Evolutionary conservation across 768 basidiomycete species (phyloP).

Genomic region (Tephrocybe sp.): DNA sequence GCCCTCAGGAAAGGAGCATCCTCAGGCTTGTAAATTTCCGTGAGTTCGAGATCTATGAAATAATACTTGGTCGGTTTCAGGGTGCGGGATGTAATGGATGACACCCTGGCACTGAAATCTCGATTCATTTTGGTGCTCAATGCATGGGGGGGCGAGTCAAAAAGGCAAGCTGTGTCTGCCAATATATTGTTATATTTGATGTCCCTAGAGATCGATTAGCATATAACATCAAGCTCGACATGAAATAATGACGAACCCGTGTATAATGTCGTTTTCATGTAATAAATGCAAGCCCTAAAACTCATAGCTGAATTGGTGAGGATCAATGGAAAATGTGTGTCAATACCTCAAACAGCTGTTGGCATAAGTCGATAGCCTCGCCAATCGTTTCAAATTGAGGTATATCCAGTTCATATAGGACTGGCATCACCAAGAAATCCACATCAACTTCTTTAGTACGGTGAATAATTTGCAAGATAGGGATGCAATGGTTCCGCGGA

Average conservation of each 20-base stretch:
- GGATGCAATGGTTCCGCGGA: no score
- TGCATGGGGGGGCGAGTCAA: no score
- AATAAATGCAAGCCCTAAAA: constrained; percentile 30
- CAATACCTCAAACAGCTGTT: no score
- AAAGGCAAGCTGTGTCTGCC: constrained; percentile 9
- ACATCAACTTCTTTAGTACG: no score
- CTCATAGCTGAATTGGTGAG: constrained; percentile 22
- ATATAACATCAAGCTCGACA: no score
- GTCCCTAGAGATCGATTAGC: constrained; percentile 4
- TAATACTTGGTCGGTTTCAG: constrained; percentile 12
- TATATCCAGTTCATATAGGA: no score
- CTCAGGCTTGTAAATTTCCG: constrained; percentile 17
- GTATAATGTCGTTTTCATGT: constrained; percentile 29
- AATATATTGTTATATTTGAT: constrained; percentile 14
- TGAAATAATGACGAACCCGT: constrained; percentile 22
- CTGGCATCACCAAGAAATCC: no score
- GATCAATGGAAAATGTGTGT: constrained; percentile 3
- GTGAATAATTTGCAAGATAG: no score
- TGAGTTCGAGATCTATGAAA: constrained; percentile 21
- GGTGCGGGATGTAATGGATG: constrained; percentile 11
- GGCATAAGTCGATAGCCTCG: no score
- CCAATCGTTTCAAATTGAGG: no score
- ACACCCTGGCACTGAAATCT: not conserved
- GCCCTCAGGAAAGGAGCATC: constrained; percentile 21
- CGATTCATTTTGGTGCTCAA: no score